Conservation (phyloP, 345 rosid species). For the Hibiscus syriacus region DNA sequence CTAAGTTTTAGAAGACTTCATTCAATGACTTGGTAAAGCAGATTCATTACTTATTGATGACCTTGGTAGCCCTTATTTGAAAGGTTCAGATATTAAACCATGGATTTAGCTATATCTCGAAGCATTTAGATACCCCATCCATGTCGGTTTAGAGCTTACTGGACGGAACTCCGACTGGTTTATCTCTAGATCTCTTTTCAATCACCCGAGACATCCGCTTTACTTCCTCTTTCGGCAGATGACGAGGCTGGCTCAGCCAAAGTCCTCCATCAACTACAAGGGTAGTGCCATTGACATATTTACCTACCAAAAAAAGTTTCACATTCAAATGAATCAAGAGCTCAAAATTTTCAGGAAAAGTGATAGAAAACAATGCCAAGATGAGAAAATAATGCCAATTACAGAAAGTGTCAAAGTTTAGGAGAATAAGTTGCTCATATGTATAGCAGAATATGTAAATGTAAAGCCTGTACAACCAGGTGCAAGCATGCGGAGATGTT, state of each 20-base stretch:
- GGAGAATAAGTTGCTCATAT: too few species aligned
- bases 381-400: too few species aligned
- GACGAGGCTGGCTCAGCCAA: slow-evolving; percentile 44
- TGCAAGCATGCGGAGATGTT: too few species aligned
- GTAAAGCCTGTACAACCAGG: too few species aligned
- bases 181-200: slow-evolving; percentile 25
- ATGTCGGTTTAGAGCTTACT: background rate
- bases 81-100: background rate
- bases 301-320: slow-evolving; percentile 26
- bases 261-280: slow-evolving; percentile 48
- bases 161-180: slow-evolving; percentile 30
- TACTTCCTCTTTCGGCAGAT: slow-evolving; percentile 35
- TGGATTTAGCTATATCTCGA: background rate
- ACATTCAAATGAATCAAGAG: background rate
- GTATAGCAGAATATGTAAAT: too few species aligned
- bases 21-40: background rate
- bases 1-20: background rate
- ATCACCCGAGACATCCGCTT: slow-evolving; percentile 39
- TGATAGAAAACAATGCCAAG: background rate
- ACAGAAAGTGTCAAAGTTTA: too few species aligned
- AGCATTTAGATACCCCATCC: background rate
- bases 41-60: background rate
- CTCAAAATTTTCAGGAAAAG: background rate
- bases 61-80: background rate
- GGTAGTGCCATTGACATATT: slow-evolving; percentile 39